A percentile compares a stretch with the other conserved stretches of the same genome.
Conservation (phyloP, 2,329 filamentous ascomycete species). For the Biscogniauxia mediterranea region DNA sequence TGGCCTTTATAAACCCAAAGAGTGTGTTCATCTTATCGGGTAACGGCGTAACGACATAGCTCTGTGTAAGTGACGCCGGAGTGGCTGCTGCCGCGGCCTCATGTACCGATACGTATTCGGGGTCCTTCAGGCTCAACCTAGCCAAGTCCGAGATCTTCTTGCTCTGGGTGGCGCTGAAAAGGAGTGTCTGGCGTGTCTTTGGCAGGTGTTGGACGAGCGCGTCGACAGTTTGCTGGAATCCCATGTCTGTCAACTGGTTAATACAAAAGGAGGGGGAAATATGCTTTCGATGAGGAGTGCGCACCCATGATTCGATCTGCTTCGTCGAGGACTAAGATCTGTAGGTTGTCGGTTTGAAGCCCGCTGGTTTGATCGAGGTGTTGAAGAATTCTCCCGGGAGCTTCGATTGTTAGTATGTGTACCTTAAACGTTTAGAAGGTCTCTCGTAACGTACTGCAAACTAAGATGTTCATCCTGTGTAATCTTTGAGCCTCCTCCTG, state of each 20-base stretch:
- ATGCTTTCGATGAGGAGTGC: not conserved
- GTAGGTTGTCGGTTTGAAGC: conserved; percentile 85
- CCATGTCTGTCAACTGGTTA: conserved; percentile 67
- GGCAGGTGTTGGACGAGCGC: conserved; percentile 91
- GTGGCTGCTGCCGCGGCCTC: conserved; percentile 78
- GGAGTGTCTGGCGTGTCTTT: conserved; percentile 79
- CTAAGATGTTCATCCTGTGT: conserved; percentile 91
- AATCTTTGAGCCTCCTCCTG: conserved; percentile 84
- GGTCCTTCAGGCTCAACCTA: conserved; percentile 80
- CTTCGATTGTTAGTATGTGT: not conserved
- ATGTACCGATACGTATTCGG: conserved; percentile 94
- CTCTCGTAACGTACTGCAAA: conserved; percentile 57
- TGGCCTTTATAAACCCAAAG: conserved; percentile 88
- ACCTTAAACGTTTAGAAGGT: not conserved
- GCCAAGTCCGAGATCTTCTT: conserved; percentile 91
- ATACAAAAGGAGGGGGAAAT: not conserved
- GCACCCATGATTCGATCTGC: conserved; percentile 80
- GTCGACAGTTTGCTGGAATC: conserved; percentile 86
- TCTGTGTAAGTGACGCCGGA: conserved; percentile 80
- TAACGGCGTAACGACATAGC: conserved; percentile 83
- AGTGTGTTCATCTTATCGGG: conserved; percentile 88
- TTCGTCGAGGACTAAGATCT: conserved; percentile 92
- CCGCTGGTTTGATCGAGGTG: conserved; percentile 92
- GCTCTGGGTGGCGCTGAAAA: conserved; percentile 96
- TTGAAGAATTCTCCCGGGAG: conserved; percentile 90